phyloP scores from a whole-genome alignment of 441 rosid genomes.

The Pelargonium australe region DNA sequence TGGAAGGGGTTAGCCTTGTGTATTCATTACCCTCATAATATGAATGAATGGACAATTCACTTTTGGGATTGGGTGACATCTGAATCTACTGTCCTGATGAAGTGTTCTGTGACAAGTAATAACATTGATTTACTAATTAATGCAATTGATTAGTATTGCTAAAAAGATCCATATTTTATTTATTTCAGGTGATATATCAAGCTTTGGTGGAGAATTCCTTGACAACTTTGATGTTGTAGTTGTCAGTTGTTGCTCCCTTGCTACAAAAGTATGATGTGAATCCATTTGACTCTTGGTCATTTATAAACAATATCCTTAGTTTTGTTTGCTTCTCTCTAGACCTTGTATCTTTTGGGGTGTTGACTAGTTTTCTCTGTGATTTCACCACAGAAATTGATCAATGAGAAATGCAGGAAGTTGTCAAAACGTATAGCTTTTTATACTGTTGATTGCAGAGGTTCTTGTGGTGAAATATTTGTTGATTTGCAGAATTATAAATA shows the following conservation, averaged over 20 bases:
- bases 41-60: not conserved
- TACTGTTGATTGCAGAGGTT: conserved; percentile 65
- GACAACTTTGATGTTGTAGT: conserved; percentile 67
- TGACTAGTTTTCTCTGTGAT: conserved; percentile 7
- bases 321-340: too few species aligned
- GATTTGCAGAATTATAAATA: conserved; percentile 62
- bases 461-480: conserved; percentile 76
- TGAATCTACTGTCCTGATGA: too few species aligned
- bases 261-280: conserved; percentile 39
- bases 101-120: too few species aligned
- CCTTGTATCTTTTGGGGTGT: too few species aligned
- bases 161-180: not conserved
- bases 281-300: not conserved
- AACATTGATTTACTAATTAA: too few species aligned
- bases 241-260: conserved; percentile 50
- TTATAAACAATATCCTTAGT: too few species aligned
- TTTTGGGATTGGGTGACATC: not conserved
- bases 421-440: conserved; percentile 69
- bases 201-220: conserved; percentile 44
- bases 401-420: conserved; percentile 62
- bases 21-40: not conserved
- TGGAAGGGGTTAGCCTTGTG: not conserved
- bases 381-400: conserved; percentile 49
- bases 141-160: conserved; percentile 5
- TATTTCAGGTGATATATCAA: conserved; percentile 56